Evolutionary conservation across 495 filamentous ascomycete species (phyloP), one percentile per base, ranked within the genome.

Genomic region (Pseudomonodictys pantanalensis): DNA sequence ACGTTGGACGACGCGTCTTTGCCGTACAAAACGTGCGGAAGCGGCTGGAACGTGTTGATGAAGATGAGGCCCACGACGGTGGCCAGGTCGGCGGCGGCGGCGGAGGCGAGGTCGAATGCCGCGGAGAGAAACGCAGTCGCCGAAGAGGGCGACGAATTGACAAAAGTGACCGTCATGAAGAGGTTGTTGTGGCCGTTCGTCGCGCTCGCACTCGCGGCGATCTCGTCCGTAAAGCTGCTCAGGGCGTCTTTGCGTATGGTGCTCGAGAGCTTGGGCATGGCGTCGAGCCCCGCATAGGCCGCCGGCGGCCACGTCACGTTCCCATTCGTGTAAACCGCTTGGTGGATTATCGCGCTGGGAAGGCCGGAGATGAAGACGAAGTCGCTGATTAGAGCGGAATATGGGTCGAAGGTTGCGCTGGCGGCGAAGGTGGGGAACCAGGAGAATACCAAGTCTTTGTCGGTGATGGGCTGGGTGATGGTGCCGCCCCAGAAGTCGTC

Each of bases 31-130:
- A 56, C 62, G 4, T 68, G 44, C 2, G 73, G 60, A 23, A 72
- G 51, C 24, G 71, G 65, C 38, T 75, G 72, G 23, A 69, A 68
- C 0, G 67, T 68, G 52, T 68, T 62, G 20, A 64, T 66, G 22
- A 30, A 68, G 10, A 64, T 41, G 44, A 73, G 58, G 3, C 58
- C 65, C 12, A 50, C 52, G 3, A 72, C 64, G 22, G 63, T 48
- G 24, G 51, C 56, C 8, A 71, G 50, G 0, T 56, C 53, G 39
- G 68, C 65, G 11, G 68, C 65, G 0, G 30, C 47, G 32, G 64
- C 61, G 33, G 71, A 69, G 10, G 56, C 56, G 23, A 73, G 67
- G 6, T 68, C 41, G 26, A 59, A 70, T 35, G 68, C 50, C 22
- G 61, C 60, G 5, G 63, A 22, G 54, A 73, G 62, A 9, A 63